Percentiles rank a stretch among this genome's conserved stretches.
Conservation (phyloP, 257 asterid species). For the Ballota nigra region DNA sequence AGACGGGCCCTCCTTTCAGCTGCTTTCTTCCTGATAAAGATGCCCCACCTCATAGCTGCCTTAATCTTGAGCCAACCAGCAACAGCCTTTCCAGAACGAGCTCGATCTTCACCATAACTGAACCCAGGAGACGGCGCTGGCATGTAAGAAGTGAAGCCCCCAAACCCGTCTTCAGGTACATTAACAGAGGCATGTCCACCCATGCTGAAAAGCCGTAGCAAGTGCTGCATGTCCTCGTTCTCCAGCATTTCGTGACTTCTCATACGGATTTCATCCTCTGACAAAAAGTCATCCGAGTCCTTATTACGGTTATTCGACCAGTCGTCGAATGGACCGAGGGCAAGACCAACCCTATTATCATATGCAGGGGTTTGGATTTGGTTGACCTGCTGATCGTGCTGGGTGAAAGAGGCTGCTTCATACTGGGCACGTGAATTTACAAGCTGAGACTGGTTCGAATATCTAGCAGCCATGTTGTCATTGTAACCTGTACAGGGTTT, state of each 20-base stretch:
- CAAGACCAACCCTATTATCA: constrained; percentile 50
- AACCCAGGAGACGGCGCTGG: constrained; percentile 68
- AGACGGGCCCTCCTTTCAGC: constrained; percentile 93
- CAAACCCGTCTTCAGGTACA: constrained; percentile 58
- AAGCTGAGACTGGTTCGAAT: constrained; percentile 46
- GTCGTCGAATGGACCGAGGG: constrained; percentile 80
- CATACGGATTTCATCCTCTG: constrained; percentile 91
- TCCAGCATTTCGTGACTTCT: constrained; percentile 92
- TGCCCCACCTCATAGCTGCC: constrained; percentile 99
- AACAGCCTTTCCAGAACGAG: constrained; percentile 82
- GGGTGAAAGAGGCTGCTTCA: constrained; percentile 43
- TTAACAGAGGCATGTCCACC: constrained; percentile 55
- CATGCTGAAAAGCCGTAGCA: constrained; percentile 92
- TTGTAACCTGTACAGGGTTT: constrained; percentile 48
- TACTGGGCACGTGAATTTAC: constrained; percentile 45
- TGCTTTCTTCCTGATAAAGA: constrained; percentile 90
- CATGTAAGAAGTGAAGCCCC: constrained; percentile 51
- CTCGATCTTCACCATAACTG: constrained; percentile 59
- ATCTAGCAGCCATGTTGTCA: constrained; percentile 46
- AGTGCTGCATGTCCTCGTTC: constrained; percentile 92
- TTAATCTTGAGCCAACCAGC: constrained; percentile 95
- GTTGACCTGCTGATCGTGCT: constrained; percentile 41
- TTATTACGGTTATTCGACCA: constrained; percentile 66
- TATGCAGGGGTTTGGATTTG: constrained; percentile 44
- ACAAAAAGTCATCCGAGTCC: constrained; percentile 70